phyloP scores from a whole-genome alignment of 1,284 basidiomycete species.

The Cutaneotrichosporon cutaneum region DNA sequence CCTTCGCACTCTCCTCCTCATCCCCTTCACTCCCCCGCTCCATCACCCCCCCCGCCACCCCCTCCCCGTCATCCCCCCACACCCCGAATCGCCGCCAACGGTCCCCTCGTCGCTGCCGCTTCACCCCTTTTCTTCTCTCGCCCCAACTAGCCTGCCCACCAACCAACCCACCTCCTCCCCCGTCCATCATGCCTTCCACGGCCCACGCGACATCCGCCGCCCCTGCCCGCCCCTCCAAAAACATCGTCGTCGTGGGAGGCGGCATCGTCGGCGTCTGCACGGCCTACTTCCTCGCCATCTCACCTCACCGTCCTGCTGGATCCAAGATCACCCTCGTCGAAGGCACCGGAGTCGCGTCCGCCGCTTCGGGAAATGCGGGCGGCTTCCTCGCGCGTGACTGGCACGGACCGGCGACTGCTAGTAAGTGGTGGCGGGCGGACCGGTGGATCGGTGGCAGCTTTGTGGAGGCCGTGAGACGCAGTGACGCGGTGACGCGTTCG shows the following conservation, averaged over 20 bases:
- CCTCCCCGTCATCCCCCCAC: background rate
- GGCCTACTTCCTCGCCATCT: conserved; percentile 56
- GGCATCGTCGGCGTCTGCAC: conserved; percentile 83
- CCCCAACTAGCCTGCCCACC: background rate
- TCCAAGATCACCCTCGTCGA: conserved; percentile 66
- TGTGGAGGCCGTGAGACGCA: background rate
- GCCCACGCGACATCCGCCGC: background rate
- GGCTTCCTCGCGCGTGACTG: conserved; percentile 84
- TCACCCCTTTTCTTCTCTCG: background rate
- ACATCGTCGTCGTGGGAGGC: conserved; percentile 55
- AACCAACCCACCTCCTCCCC: background rate
- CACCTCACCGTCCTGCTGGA: conserved; percentile 43
- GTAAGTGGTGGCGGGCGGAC: conserved; percentile 21
- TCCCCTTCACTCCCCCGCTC: background rate
- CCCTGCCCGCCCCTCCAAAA: conserved; percentile 16
- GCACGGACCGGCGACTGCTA: conserved; percentile 58
- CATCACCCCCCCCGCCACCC: too few species aligned
- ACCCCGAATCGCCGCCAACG: background rate
- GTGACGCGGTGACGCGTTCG: background rate
- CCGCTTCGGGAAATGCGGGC: conserved; percentile 83
- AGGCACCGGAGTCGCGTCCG: conserved; percentile 63
- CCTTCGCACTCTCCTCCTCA: background rate
- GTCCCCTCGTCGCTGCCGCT: background rate
- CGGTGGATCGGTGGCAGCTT: background rate
- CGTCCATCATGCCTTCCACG: background rate